Percentiles rank a stretch among this genome's conserved stretches.
phyloP scores from a whole-genome alignment of 352 stramenopile genomes.

The Aphanomyces euteiches region DNA sequence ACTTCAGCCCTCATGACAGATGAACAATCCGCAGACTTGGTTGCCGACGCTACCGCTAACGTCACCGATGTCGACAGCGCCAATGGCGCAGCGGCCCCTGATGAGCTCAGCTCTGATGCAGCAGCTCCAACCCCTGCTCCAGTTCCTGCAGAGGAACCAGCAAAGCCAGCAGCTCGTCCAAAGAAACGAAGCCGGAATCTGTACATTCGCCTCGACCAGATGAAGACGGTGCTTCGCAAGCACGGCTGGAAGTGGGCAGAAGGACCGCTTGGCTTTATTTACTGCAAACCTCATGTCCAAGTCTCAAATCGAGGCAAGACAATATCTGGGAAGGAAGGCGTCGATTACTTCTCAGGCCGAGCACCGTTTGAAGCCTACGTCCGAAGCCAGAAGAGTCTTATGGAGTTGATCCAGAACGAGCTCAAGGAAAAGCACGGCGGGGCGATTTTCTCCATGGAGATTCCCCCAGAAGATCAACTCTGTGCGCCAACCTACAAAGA shows the following conservation, averaged over 20 bases:
- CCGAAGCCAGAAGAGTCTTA: not conserved
- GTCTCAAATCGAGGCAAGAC: slow-evolving; percentile 7
- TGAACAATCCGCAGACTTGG: not conserved
- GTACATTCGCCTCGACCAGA: slow-evolving; percentile 20
- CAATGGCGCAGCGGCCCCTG: not conserved
- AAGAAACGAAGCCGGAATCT: slow-evolving; percentile 18
- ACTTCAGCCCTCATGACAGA: no score
- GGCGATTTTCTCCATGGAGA: slow-evolving; percentile 14
- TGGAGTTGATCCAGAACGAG: slow-evolving; percentile 19
- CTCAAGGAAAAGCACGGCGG: slow-evolving; percentile 18
- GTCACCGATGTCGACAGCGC: not conserved
- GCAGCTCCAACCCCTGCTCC: not conserved
- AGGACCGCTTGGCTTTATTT: slow-evolving; percentile 7
- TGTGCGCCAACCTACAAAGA: slow-evolving; percentile 16
- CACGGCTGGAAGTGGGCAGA: slow-evolving; percentile 15
- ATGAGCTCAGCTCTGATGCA: not conserved
- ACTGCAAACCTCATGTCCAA: slow-evolving; percentile 20
- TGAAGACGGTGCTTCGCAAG: slow-evolving; percentile 17
- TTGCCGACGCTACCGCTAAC: not conserved
- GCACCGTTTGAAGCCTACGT: slow-evolving; percentile 8
- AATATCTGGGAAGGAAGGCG: slow-evolving; percentile 7
- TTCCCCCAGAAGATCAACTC: slow-evolving; percentile 11
- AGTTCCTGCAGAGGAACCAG: not conserved
- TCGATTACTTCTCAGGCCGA: slow-evolving; percentile 18
- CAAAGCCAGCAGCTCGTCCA: not conserved